Evolutionary conservation across 2,329 filamentous ascomycete species (phyloP).

Genomic region (Xylariomycetidae sp.): DNA sequence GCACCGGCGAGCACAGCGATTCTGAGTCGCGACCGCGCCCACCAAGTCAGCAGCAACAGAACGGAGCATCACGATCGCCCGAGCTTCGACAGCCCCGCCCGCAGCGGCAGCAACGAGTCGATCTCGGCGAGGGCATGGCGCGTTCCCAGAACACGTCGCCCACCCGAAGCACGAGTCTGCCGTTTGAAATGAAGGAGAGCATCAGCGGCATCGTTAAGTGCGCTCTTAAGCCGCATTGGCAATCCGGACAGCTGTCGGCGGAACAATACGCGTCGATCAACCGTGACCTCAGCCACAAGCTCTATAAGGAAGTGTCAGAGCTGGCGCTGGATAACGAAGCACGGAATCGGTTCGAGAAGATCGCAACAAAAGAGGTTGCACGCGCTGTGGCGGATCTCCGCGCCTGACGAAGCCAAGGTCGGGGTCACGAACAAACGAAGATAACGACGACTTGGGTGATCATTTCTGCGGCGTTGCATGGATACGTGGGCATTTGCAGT

Average conservation of each 20-base stretch:
- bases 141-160: constrained; percentile 64
- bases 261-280: constrained; percentile 94
- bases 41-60: constrained; percentile 20
- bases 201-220: constrained; percentile 83
- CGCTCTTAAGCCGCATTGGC: constrained; percentile 77
- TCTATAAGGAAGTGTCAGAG: constrained; percentile 66
- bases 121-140: constrained; percentile 29
- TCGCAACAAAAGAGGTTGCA: constrained; percentile 73
- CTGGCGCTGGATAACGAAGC: constrained; percentile 58
- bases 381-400: constrained; percentile 58
- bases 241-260: constrained; percentile 70
- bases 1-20: constrained; percentile 39
- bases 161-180: constrained; percentile 53
- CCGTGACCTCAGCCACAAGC: constrained; percentile 75
- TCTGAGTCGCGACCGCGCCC: constrained; percentile 33
- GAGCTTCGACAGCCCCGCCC: constrained; percentile 50
- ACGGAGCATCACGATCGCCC: constrained; percentile 27
- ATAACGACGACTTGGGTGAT: constrained; percentile 8
- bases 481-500: constrained; percentile 5
- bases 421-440: constrained; percentile 11
- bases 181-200: constrained; percentile 78
- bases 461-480: constrained; percentile 14
- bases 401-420: constrained; percentile 15
- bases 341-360: constrained; percentile 65
- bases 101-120: constrained; percentile 36